Percentiles rank a stretch among this genome's conserved stretches.
Conservation (phyloP, 108 stramenopile genomes). For the Cyclotella sp. region DNA sequence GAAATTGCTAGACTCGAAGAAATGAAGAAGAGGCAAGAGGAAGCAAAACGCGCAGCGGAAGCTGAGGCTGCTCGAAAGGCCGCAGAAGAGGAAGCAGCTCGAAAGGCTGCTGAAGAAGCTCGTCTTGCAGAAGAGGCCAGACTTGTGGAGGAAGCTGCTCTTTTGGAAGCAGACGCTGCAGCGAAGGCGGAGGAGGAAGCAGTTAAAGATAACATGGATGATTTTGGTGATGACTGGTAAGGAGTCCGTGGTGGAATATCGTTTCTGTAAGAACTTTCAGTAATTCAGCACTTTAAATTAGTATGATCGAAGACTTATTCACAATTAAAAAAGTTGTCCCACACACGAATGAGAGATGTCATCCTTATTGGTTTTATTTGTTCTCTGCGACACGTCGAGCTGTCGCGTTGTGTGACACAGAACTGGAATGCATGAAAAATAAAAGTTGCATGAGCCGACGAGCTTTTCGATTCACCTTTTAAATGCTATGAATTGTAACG, state of each 20-base stretch:
- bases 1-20: constrained; percentile 9
- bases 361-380: too few relatives aligned
- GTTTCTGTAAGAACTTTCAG: neutral
- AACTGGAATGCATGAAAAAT: too few relatives aligned
- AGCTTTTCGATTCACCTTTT: too few relatives aligned
- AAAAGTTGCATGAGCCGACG: too few relatives aligned
- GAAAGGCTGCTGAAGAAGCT: constrained; percentile 47
- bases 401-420: too few relatives aligned
- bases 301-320: too few relatives aligned
- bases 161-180: constrained; percentile 36
- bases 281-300: too few relatives aligned
- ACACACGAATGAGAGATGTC: too few relatives aligned
- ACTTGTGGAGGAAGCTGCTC: constrained; percentile 35
- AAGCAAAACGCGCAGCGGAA: constrained; percentile 20
- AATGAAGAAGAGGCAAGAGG: constrained; percentile 25
- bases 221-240: constrained; percentile 89
- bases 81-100: constrained; percentile 48
- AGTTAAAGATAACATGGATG: constrained; percentile 53
- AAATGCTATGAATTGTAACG: too few relatives aligned
- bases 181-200: constrained; percentile 38
- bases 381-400: too few relatives aligned
- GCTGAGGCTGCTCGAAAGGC: constrained; percentile 36
- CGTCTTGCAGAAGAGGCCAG: constrained; percentile 41
- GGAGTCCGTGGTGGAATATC: neutral
- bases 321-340: too few relatives aligned